These are phyloP conservation scores for Loxodes magnus DNA, from an alignment of 73 alveolate species.

Conservation along the genomic window DNA sequence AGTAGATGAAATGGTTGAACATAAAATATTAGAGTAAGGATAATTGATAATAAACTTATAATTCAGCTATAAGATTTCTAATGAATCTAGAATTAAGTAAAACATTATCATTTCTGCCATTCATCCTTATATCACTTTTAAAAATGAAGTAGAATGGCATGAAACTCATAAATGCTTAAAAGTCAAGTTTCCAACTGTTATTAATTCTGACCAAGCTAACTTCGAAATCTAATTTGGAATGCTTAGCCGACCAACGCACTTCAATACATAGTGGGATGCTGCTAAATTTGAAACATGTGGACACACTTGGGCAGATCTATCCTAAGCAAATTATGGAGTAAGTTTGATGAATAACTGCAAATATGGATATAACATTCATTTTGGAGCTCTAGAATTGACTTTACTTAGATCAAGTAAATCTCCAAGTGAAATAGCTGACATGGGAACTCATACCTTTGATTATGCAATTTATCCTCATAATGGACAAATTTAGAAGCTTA, in stretches of 20 bases:
- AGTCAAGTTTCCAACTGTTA: slow-evolving; percentile 23
- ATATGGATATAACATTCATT: slow-evolving; percentile 24
- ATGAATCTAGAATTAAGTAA: slow-evolving; percentile 7
- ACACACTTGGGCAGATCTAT: slow-evolving; percentile 28
- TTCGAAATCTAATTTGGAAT: slow-evolving; percentile 31
- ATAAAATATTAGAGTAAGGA: not conserved
- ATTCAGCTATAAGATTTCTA: slow-evolving; percentile 1
- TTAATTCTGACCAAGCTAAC: slow-evolving; percentile 22
- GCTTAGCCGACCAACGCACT: slow-evolving; percentile 23
- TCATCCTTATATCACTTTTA: slow-evolving; percentile 23
- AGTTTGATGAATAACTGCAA: slow-evolving; percentile 13
- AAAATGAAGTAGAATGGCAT: slow-evolving; percentile 28
- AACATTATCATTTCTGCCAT: slow-evolving; percentile 9
- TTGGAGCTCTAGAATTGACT: slow-evolving; percentile 16
- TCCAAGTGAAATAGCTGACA: slow-evolving; percentile 38
- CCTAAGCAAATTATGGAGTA: slow-evolving; percentile 28
- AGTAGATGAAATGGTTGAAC: not conserved
- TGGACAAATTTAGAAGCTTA: too few species aligned
- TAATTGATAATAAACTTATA: not conserved
- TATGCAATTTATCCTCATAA: slow-evolving; percentile 14
- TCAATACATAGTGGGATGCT: slow-evolving; percentile 30
- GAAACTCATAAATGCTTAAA: slow-evolving; percentile 27
- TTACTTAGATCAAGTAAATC: slow-evolving; percentile 21
- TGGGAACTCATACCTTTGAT: slow-evolving; percentile 23
- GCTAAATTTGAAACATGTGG: slow-evolving; percentile 34